Conservation (phyloP, 2,329 filamentous ascomycete genomes). For the Paraphaeosphaeria sporulosa region DNA sequence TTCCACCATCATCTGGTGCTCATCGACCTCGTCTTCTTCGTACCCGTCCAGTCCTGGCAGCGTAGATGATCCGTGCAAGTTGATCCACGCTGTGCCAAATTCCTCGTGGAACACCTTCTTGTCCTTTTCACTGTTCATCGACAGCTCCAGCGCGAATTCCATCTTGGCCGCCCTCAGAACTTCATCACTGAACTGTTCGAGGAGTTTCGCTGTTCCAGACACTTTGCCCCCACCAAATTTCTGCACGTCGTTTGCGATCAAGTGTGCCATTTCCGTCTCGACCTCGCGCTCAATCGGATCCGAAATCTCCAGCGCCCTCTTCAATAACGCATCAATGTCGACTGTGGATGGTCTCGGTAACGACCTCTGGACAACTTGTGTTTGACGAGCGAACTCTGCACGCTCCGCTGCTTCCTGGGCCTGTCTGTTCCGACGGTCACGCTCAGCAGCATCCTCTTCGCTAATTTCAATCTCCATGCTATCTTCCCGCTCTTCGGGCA, state of each 20-base stretch:
- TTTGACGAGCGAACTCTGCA: slow-evolving; percentile 80
- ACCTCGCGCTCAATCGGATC: slow-evolving; percentile 75
- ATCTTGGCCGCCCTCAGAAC: slow-evolving; percentile 77
- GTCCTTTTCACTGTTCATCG: slow-evolving; percentile 58
- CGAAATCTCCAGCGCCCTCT: slow-evolving; percentile 65
- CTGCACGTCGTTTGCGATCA: slow-evolving; percentile 83
- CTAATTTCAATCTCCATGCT: slow-evolving; percentile 58
- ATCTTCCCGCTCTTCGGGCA: slow-evolving; percentile 83
- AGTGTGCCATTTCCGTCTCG: slow-evolving; percentile 75
- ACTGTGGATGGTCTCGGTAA: slow-evolving; percentile 79
- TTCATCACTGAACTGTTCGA: slow-evolving; percentile 74
- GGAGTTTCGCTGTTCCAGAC: slow-evolving; percentile 64
- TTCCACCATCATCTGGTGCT: slow-evolving; percentile 69
- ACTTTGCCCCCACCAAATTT: slow-evolving; percentile 76
- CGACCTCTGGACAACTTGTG: slow-evolving; percentile 86
- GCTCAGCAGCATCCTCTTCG: slow-evolving; percentile 75
- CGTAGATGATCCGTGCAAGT: slow-evolving; percentile 55
- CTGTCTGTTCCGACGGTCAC: slow-evolving; percentile 73
- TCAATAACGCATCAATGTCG: slow-evolving; percentile 73
- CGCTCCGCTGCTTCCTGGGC: slow-evolving; percentile 69
- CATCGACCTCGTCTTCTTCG: slow-evolving; percentile 76
- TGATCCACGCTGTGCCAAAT: slow-evolving; percentile 58
- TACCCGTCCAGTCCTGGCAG: slow-evolving; percentile 85
- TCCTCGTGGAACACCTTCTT: slow-evolving; percentile 55
- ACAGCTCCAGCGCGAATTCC: slow-evolving; percentile 75